Evolutionary conservation across 257 asterid species (phyloP).

Genomic region (Salvia miltiorrhiza): DNA sequence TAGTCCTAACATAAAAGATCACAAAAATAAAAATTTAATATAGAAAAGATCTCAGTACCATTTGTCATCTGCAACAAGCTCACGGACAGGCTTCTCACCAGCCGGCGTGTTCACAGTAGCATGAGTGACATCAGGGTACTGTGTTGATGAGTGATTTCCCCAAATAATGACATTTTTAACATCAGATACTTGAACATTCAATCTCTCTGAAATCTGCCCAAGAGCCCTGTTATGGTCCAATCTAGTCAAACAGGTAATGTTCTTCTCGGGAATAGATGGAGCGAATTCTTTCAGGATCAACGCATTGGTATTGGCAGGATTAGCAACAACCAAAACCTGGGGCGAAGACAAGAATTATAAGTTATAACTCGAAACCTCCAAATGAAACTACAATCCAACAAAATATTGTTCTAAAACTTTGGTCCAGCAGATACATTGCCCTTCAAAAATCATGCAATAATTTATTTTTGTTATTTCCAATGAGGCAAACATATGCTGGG

Average conservation of each 20-base stretch:
- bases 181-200: conserved; percentile 76
- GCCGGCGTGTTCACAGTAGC: conserved; percentile 70
- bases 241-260: conserved; percentile 83
- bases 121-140: conserved; percentile 93
- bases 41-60: conserved; percentile 43
- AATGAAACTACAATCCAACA: background rate
- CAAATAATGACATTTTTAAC: conserved; percentile 89
- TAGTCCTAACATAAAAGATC: background rate
- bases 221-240: conserved; percentile 99
- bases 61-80: conserved; percentile 68
- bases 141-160: conserved; percentile 96
- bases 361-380: background rate
- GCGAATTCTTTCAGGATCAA: conserved; percentile 88
- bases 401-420: background rate
- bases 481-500: background rate
- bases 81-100: conserved; percentile 78
- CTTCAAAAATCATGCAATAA: background rate
- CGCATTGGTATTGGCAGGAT: conserved; percentile 96
- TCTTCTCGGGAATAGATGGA: conserved; percentile 83
- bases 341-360: background rate
- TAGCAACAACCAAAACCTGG: conserved; percentile 97
- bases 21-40: background rate
- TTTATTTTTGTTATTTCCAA: background rate
- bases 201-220: conserved; percentile 86
- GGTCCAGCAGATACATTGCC: background rate